These are phyloP conservation scores for Tremella yokohamensis DNA, from an alignment of 768 basidiomycete species.

Conservation along the genomic window DNA sequence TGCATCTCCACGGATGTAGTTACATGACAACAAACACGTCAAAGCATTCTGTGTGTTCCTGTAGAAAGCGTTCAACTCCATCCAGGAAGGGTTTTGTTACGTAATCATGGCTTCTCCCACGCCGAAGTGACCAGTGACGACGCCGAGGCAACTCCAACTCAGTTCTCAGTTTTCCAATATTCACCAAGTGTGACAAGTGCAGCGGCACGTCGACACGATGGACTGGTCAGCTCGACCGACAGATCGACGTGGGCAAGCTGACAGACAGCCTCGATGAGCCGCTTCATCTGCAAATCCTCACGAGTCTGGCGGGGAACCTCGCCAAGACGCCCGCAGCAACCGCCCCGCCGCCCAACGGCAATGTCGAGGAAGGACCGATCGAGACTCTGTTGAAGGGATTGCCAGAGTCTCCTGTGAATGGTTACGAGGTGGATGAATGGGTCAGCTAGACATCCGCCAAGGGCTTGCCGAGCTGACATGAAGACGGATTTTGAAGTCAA, in stretches of 20 bases:
- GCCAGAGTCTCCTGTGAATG: conserved; percentile 11
- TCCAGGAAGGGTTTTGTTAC: too few species aligned
- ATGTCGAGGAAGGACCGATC: conserved; percentile 9
- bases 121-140: too few species aligned
- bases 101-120: too few species aligned
- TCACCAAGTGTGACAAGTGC: background rate
- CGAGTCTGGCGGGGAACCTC: conserved; percentile 38
- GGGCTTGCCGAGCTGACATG: background rate
- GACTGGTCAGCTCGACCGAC: conserved; percentile 28
- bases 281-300: conserved; percentile 45
- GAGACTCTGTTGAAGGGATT: conserved; percentile 23
- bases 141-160: too few species aligned
- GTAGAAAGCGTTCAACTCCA: background rate
- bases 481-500: conserved; percentile 43
- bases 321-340: conserved; percentile 16
- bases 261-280: conserved; percentile 42
- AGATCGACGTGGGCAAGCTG: background rate
- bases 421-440: conserved; percentile 38
- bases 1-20: background rate
- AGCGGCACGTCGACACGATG: conserved; percentile 18
- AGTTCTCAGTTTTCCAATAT: too few species aligned
- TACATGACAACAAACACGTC: too few species aligned
- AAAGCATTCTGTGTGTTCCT: too few species aligned
- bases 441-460: conserved; percentile 14
- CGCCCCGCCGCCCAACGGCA: background rate